Base-by-base conservation (phyloP, 1,284 basidiomycete genomes). In the Golubevia sp. region DNA sequence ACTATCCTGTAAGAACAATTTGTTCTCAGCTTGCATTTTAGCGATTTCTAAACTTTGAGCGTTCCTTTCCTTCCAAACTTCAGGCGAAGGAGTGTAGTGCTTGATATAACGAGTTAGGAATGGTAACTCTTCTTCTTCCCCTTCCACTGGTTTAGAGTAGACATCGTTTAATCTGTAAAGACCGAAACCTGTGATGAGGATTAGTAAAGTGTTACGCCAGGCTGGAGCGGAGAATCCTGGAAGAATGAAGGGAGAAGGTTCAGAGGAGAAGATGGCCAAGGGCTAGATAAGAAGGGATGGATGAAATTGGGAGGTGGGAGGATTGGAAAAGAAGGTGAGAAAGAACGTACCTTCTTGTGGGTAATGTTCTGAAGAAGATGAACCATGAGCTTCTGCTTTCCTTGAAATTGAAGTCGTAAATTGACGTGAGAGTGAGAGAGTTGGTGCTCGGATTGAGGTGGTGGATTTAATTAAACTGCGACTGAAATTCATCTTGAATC, bases 81-180 rank as follows among this genome's bases (percentile, higher is more conserved):
- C 58, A 6, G 66, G 38, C 2, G 72, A 65, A 4, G 76, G 71
- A 38, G 67, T 59, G 66, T 70, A 74, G 61, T 73, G 57, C 56
- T 72, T 63, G 11, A 78, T 74, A 65, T 78, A 78, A 18, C 73
- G 62, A n/a, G 76, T 78, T 24, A 78, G 64, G 64, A 73, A 77
- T n/a, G 76, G 76, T 59, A 63, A 61, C 38, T 8, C 21, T n/a
- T 73, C 61, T 44, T 51, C 68, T 15, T 71, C 66, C 27, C 49
- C 49, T 52, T 67, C 70, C 18, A 69, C 68, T 18, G 70, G 67
- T 38, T 71, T 65, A 60, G 71, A 67, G 63, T 72, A 65, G 2
- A 71, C 58, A 26, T 61, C 65, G 8, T 72, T 73, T 57, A 75
- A 60, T 27, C 73, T 72, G 67, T 77, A 77, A 34, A 75, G 56